Base-by-base conservation (phyloP, 2,329 filamentous ascomycete species). In the Alternaria infectoria region DNA sequence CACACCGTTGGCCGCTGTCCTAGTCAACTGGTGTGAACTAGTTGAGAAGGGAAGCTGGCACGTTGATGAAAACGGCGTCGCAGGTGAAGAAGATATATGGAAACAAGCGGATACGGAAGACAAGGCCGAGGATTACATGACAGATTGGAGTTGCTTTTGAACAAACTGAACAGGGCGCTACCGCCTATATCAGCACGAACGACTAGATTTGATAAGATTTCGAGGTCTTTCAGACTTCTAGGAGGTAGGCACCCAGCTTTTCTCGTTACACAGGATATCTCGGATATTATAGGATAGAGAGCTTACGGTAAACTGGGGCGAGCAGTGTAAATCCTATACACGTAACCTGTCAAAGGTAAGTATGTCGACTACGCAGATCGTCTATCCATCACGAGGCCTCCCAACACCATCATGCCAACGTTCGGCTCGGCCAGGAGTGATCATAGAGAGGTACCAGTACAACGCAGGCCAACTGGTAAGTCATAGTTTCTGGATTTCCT, bases 81-180 rank as follows among this genome's bases (percentile, higher is more conserved):
- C 13, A 8, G 44, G 19, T 46, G 19, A 1, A 2, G 44, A 15
- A 40, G 36, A 40, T 40, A 9, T 17, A 40, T 40, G 44, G 44
- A 3, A 46, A 46, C 17, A 46, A 25, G 44, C 44, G 44, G 46
- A 30, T 13, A 51, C 47, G 15, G 36, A 40, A 40, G n/a, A 40
- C 4, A 40, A 3, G 36, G 36, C 36, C 36, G 36, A 40, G 36
- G 36, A 40, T 40, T 40, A 40, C 4, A 40, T 17, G 36, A 40
- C 36, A 0, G 36, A 40, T 40, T 40, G 36, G 36, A 17, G 36
- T 40, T 40, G 36, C 36, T 40, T 40, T 10, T n/a, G n/a, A n/a
- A n/a, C n/a, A n/a, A n/a, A n/a, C n/a, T n/a, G n/a, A n/a, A n/a
- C n/a, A n/a, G n/a, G n/a, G n/a, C n/a, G n/a, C n/a, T n/a, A n/a